Evolutionary conservation across 2,329 filamentous ascomycete species (phyloP).

Genomic region (Colletotrichum tropicale): DNA sequence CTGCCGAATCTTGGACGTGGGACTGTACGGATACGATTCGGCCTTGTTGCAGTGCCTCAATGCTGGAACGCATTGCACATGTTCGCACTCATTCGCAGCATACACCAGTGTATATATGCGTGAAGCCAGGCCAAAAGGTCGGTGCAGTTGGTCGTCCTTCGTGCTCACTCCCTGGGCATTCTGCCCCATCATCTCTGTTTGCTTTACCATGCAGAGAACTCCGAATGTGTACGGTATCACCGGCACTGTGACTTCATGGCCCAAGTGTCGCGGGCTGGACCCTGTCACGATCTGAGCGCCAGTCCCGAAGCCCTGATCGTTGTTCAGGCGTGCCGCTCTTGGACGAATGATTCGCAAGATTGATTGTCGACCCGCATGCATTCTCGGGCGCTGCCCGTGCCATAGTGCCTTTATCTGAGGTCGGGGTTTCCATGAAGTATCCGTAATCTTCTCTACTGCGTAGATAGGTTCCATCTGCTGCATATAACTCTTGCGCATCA

Average conservation of each 20-base stretch:
- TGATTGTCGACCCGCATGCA: not conserved
- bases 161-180: not conserved
- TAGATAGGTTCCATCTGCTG: not conserved
- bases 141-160: not conserved
- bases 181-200: not conserved
- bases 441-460: not conserved
- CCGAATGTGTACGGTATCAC: not conserved
- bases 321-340: not conserved
- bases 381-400: not conserved
- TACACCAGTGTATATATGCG: not conserved
- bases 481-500: no score
- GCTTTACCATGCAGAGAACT: not conserved
- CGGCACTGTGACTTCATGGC: not conserved
- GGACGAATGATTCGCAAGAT: not conserved
- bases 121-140: not conserved
- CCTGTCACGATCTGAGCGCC: constrained; percentile 4
- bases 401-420: not conserved
- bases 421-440: not conserved
- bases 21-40: not conserved
- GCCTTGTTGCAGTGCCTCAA: not conserved
- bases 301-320: constrained; percentile 11
- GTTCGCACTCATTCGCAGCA: not conserved
- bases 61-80: not conserved
- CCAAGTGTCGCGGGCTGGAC: not conserved
- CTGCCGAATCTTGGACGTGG: not conserved